Evolutionary conservation across 2,329 filamentous ascomycete species (phyloP), one percentile per base, ranked within the genome.

Genomic region (Massarina eburnea): DNA sequence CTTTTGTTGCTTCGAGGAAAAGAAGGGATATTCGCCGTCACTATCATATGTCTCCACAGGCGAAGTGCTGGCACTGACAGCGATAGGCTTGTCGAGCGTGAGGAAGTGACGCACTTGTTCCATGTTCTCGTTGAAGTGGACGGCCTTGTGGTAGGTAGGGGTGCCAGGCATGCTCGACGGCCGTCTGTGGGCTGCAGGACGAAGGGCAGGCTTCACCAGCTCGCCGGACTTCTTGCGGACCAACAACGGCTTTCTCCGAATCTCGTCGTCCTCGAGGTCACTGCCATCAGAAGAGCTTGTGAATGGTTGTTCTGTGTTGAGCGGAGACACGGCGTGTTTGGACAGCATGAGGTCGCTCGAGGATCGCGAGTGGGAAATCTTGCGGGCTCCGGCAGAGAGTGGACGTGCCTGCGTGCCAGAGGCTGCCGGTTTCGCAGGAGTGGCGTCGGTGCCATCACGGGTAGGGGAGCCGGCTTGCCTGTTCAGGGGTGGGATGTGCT

Each of bases 221-320:
- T 99, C 94, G 26, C 94, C 94, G 30, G 94, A 97, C 79, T 99
- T 99, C 77, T 99, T 99, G 61, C 94, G 85, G 9, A 99, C 85
- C 84, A 97, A 95, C 43, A 85, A 84, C n/a, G 91, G 91, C 73
- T 94, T 95, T 59, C 75, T 78, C 52, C 65, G 71, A 49, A 80
- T 59, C 45, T 75, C 85, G 73, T 69, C 83, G 73, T 62, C 68
- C 79, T 85, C 55, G 71, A 81, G 64, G 48, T 82, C 78, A 57
- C 77, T 78, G 36, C 79, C 80, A 27, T 72, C 70, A 9, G 73
- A 72, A 34, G 73, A 75, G 43, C 71, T 70, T 40, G 68, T 65
- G 43, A 72, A 61, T 14, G 72, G 71, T 57, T 78, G 54, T n/a
- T 30, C 27, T 58, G 76, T 64, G 64, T 76, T 61, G 57, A 77